Conservation (phyloP, 768 basidiomycete genomes). For the Auricularia sp. region DNA sequence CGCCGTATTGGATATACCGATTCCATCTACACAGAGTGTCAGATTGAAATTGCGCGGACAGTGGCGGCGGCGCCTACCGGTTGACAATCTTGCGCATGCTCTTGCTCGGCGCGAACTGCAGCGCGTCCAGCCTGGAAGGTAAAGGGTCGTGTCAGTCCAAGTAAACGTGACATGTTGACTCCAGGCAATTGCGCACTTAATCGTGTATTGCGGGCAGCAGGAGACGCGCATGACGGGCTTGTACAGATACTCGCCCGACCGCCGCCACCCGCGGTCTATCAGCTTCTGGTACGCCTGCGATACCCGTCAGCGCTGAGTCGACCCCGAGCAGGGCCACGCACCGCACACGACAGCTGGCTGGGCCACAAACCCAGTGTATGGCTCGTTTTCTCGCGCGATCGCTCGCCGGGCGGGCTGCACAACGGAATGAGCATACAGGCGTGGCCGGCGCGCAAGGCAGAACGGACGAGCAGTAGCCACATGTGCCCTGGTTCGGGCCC, state of each 20-base stretch:
- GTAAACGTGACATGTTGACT: slow-evolving; percentile 5
- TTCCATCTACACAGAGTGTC: slow-evolving; percentile 47
- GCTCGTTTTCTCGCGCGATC: slow-evolving; percentile 1
- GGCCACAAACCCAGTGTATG: slow-evolving; percentile 3
- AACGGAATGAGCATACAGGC: background rate
- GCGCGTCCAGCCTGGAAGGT: slow-evolving; percentile 48
- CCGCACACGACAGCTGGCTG: slow-evolving; percentile 6
- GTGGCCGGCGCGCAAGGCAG: background rate
- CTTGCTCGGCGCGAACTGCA: slow-evolving; percentile 55
- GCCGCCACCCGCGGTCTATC: slow-evolving; percentile 79
- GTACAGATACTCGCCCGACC: slow-evolving; percentile 78
- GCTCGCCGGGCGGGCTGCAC: background rate
- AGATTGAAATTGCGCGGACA: background rate
- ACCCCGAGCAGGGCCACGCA: background rate
- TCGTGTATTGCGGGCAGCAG: slow-evolving; percentile 93
- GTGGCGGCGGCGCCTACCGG: slow-evolving; percentile 31
- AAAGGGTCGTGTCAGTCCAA: slow-evolving; percentile 16
- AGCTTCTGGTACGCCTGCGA: slow-evolving; percentile 67
- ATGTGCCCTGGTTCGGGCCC: slow-evolving; percentile 4
- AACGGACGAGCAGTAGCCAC: slow-evolving; percentile 8
- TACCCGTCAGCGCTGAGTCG: background rate
- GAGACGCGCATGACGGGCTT: slow-evolving; percentile 72
- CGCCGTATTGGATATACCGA: slow-evolving; percentile 46
- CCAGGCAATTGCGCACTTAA: slow-evolving; percentile 44
- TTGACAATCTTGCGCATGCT: slow-evolving; percentile 68